Conservation (phyloP, 2,329 filamentous ascomycete species). For the Neofusicoccum ribis region DNA sequence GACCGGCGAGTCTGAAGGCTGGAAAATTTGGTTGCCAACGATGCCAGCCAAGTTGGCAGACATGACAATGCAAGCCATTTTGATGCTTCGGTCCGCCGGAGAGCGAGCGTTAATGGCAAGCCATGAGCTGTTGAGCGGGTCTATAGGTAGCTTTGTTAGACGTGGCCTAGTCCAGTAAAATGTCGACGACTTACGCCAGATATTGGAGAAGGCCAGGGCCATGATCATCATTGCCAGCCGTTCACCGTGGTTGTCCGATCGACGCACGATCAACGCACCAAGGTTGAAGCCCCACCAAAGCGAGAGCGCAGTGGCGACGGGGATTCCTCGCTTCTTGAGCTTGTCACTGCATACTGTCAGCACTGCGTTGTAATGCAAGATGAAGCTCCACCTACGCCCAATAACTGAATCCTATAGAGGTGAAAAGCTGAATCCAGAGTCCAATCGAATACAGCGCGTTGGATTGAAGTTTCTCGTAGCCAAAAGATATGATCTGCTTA, state of each 20-base stretch:
- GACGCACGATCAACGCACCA: neutral
- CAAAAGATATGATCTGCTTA: constrained; percentile 30
- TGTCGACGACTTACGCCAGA: neutral
- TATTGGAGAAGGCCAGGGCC: constrained; percentile 14
- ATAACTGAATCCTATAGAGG: constrained; percentile 20
- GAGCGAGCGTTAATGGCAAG: constrained; percentile 24
- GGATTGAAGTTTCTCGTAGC: constrained; percentile 29
- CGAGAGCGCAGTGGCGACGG: constrained; percentile 11
- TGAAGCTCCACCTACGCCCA: constrained; percentile 1
- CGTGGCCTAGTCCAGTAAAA: no score
- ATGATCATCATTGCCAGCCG: constrained; percentile 19
- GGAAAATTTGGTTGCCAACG: constrained; percentile 25
- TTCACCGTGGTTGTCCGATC: neutral
- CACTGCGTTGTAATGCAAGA: neutral
- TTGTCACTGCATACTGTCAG: constrained; percentile 2
- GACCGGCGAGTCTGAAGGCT: constrained; percentile 19
- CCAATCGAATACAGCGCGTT: constrained; percentile 36
- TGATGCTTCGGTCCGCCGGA: constrained; percentile 24
- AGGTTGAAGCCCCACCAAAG: constrained; percentile 21
- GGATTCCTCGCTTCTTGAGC: constrained; percentile 14
- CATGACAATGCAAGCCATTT: constrained; percentile 25
- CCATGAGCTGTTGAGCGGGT: constrained; percentile 25
- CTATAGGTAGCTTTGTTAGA: neutral
- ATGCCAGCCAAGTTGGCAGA: constrained; percentile 25
- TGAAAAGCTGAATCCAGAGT: constrained; percentile 30